Conservation (phyloP, 805 yeast species). For the Lachancea thermotolerans region DNA sequence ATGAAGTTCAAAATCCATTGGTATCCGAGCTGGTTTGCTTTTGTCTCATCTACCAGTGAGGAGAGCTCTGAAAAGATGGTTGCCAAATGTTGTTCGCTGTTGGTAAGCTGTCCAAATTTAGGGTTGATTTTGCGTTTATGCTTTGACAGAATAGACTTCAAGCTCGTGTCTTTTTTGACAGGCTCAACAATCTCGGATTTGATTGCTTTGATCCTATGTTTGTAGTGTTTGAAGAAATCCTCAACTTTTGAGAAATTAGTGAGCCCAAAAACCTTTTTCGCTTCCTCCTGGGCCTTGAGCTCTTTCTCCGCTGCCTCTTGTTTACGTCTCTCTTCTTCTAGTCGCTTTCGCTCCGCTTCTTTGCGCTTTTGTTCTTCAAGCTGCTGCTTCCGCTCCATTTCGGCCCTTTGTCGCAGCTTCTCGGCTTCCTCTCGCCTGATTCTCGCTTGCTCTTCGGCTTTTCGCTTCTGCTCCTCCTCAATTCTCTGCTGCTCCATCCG, state of each 20-base stretch:
- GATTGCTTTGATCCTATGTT: constrained; percentile 47
- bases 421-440: constrained; percentile 14
- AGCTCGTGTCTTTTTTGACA: constrained; percentile 44
- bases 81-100: constrained; percentile 52
- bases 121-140: constrained; percentile 76
- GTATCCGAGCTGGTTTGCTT: constrained; percentile 45
- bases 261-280: constrained; percentile 16
- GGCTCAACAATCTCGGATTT: constrained; percentile 53
- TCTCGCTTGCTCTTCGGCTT: constrained; percentile 13
- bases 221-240: constrained; percentile 41
- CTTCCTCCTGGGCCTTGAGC: constrained; percentile 14
- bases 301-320: constrained; percentile 11
- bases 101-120: constrained; percentile 85
- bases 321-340: constrained; percentile 16
- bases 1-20: constrained; percentile 74
- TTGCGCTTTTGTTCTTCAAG: constrained; percentile 25
- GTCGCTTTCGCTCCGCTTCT: constrained; percentile 15
- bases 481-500: constrained; percentile 11
- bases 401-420: constrained; percentile 10
- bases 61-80: constrained; percentile 43
- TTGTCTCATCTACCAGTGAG: constrained; percentile 43
- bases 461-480: constrained; percentile 15
- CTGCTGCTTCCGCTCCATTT: constrained; percentile 13
- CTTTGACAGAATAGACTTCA: constrained; percentile 49
- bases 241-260: constrained; percentile 35